phyloP scores from a whole-genome alignment of 176 grass and related monocot genomes.

The Lolium multiflorum region DNA sequence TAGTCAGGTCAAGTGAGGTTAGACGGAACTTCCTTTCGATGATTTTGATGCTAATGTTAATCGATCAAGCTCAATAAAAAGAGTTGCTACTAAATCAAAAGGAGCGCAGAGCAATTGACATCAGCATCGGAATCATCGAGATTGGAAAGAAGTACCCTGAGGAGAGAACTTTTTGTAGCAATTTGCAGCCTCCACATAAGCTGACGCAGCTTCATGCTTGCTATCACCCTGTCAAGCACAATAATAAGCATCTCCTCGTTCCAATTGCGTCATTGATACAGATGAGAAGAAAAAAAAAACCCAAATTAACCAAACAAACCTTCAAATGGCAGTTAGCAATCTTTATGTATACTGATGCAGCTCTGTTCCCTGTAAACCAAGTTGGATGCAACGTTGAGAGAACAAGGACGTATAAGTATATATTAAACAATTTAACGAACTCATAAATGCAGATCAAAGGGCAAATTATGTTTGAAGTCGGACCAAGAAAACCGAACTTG shows the following conservation, averaged over 20 bases:
- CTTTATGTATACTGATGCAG: conserved; percentile 83
- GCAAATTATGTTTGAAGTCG: not conserved
- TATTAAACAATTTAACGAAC: conserved; percentile 26
- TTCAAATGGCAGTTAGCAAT: conserved; percentile 90
- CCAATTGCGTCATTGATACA: conserved; percentile 18
- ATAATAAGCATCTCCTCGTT: conserved; percentile 29
- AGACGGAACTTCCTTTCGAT: not conserved
- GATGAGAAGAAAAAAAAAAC: conserved; percentile 27
- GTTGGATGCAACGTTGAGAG: conserved; percentile 27
- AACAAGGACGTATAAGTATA: not conserved
- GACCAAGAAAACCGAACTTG: not conserved
- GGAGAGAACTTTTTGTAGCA: conserved; percentile 93
- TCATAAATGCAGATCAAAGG: not conserved
- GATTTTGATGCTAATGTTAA: not conserved
- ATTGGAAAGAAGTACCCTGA: conserved; percentile 50
- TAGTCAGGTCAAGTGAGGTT: conserved; percentile 10
- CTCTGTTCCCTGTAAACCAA: conserved; percentile 74
- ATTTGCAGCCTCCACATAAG: conserved; percentile 86
- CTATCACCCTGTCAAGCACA: conserved; percentile 68
- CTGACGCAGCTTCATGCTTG: conserved; percentile 88
- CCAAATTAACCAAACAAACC: conserved; percentile 50
- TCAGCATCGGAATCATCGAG: no score
- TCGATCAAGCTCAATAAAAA: not conserved
- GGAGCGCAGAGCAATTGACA: not conserved
- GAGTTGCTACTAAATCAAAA: not conserved